These are phyloP conservation scores for Eruca vesicaria DNA, from an alignment of 441 rosid genomes.

Conservation along the genomic window DNA sequence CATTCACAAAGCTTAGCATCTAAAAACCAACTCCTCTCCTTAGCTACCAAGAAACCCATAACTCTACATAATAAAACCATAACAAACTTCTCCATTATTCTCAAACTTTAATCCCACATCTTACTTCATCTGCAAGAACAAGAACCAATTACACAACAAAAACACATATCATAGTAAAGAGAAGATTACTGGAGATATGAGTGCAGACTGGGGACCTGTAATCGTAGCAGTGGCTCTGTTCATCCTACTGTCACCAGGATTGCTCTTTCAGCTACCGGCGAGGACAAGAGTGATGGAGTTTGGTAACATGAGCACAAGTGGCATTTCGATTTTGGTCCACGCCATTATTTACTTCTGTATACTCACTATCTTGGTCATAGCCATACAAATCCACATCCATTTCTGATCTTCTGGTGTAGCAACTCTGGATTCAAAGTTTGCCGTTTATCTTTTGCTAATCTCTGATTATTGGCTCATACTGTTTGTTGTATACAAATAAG, in stretches of 20 bases:
- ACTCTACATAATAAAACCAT: slow-evolving; percentile 36
- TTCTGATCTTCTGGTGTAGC: slow-evolving; percentile 36
- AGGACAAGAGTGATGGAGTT: slow-evolving; percentile 80
- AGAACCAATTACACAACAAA: neutral
- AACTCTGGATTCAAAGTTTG: slow-evolving; percentile 12
- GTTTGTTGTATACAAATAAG: slow-evolving; percentile 20
- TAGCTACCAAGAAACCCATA: slow-evolving; percentile 37
- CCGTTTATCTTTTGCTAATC: slow-evolving; percentile 5
- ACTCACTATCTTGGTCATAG: slow-evolving; percentile 73
- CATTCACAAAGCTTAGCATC: slow-evolving; percentile 37
- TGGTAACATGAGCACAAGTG: slow-evolving; percentile 92
- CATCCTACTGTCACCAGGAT: slow-evolving; percentile 83
- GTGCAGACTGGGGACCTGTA: slow-evolving; percentile 94
- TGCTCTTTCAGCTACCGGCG: slow-evolving; percentile 84
- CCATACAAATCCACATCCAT: slow-evolving; percentile 78
- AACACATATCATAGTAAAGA: neutral
- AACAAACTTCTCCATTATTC: slow-evolving; percentile 15
- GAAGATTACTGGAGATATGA: slow-evolving; percentile 25
- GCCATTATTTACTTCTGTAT: slow-evolving; percentile 79
- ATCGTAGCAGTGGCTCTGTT: slow-evolving; percentile 70
- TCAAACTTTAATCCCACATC: slow-evolving; percentile 13
- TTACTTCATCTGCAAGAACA: neutral
- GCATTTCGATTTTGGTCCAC: slow-evolving; percentile 81
- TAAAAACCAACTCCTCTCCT: slow-evolving; percentile 27
- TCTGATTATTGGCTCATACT: slow-evolving; percentile 17